Base-by-base conservation (phyloP, 2,329 filamentous ascomycete genomes). In the Clarireedia homoeocarpa region DNA sequence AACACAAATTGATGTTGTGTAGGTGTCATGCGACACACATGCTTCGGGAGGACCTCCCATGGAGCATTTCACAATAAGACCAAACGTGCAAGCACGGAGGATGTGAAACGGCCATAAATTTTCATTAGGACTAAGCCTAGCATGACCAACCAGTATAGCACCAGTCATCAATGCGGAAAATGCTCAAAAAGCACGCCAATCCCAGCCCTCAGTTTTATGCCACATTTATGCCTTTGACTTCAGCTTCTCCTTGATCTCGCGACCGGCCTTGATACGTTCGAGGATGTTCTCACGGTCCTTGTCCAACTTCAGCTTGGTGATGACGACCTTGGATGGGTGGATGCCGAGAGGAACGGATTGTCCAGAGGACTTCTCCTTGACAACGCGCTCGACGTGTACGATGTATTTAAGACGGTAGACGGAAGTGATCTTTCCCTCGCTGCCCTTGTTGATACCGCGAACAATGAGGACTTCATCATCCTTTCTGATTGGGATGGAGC, bases 321-420 rank as follows among this genome's bases (percentile, higher is more conserved):
- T 88, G 80, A 96, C 86, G 69, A 96, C 90, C 79, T 97, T 97
- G 79, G 88, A 95, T 71, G 94, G 87, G 79, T 92, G 88, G 77
- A 99, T 86, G 76, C 90, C 90, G 73, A 97, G 82, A 64, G 92
- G 92, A 57, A 97, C 91, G 74, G 85, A 88, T 82, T 96, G 91
- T 78, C 94, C 92, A 75, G 91, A 94, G 75, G 84, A 88, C 88
- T 99, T 99, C 78, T 99, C 94, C 74, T 91, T 90, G 76, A 86
- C 86, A 74, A 99, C 86, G 71, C 92, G 90, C 85, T 96, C 92
- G 76, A 99, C 77, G 85, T 97, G 92, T 74, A 99, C 86, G 73
- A 91, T 83, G 79, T 94, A 99, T 80, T 97, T 97, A 72, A 96
- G 88, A 76, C 91, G 90, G 87, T 96, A 99, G 75, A 97, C 92